Conservation (phyloP, 2,329 filamentous ascomycete species). For the Pestalotiopsis sp. region DNA sequence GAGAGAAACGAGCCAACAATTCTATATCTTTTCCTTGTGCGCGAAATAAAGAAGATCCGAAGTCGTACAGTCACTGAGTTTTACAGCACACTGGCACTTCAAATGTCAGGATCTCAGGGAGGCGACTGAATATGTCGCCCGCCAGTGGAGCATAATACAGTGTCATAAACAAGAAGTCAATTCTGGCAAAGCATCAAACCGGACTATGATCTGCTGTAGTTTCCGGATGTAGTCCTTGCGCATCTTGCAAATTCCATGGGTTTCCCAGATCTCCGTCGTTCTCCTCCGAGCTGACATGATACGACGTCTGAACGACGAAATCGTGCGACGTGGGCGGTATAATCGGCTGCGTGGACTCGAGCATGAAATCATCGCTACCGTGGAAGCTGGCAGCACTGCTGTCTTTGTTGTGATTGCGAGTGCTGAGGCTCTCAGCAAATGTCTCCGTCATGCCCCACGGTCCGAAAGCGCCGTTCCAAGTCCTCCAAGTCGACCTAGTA, state of each 20-base stretch:
- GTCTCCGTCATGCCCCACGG: constrained; percentile 6
- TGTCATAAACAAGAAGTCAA: background rate
- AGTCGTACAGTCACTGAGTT: no score
- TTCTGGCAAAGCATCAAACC: background rate
- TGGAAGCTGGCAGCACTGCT: background rate
- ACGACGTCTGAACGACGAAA: constrained; percentile 3
- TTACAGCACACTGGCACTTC: no score
- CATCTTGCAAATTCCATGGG: background rate
- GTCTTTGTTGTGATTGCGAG: background rate
- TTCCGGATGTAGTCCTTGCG: background rate
- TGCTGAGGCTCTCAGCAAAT: constrained; percentile 7
- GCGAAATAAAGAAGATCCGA: no score
- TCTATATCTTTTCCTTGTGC: no score
- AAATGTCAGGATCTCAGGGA: no score
- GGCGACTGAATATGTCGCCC: no score
- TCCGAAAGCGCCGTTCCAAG: background rate
- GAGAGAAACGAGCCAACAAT: no score
- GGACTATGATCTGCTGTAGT: background rate
- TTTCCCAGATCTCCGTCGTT: background rate
- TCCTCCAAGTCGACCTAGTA: background rate
- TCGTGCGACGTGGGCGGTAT: background rate
- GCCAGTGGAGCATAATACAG: no score
- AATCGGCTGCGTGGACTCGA: background rate
- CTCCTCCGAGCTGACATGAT: background rate
- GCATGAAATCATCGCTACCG: constrained; percentile 13